A percentile compares a stretch with the other conserved stretches of the same genome.
phyloP scores from a whole-genome alignment of 768 basidiomycete genomes.

The Xerocomus brunneocitrinus region DNA sequence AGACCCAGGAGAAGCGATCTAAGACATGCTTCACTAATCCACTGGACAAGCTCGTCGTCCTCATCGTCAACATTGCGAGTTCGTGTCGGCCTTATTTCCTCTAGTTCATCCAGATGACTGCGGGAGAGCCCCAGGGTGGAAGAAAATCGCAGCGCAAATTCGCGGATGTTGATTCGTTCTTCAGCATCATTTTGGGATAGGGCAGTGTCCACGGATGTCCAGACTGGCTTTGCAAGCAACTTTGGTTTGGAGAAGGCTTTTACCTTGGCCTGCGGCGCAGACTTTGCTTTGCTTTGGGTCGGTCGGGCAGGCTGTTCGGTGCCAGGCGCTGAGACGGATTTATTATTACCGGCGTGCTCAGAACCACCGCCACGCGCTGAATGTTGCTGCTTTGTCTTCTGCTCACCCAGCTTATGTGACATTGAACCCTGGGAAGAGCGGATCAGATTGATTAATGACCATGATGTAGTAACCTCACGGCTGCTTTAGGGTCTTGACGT shows the following conservation, averaged over 20 bases:
- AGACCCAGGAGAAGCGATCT: constrained; percentile 62
- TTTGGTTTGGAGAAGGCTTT: constrained; percentile 32
- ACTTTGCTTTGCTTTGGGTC: constrained; percentile 13
- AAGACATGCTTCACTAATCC: constrained; percentile 64
- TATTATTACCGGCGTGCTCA: constrained; percentile 3
- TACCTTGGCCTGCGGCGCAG: constrained; percentile 18
- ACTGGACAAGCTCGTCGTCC: constrained; percentile 36
- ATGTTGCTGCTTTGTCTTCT: constrained; percentile 14
- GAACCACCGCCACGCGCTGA: not conserved
- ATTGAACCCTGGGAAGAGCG: constrained; percentile 23
- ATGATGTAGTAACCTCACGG: constrained; percentile 18
- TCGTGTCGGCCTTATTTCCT: constrained; percentile 41
- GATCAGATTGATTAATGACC: constrained; percentile 5
- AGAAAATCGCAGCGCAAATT: constrained; percentile 66
- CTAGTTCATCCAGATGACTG: constrained; percentile 61
- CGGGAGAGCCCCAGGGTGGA: constrained; percentile 45
- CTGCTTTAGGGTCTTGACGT: constrained; percentile 29
- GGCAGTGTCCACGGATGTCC: constrained; percentile 46
- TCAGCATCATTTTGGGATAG: constrained; percentile 48
- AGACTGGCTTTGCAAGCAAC: constrained; percentile 44
- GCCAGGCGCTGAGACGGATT: constrained; percentile 7
- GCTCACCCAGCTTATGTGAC: constrained; percentile 23
- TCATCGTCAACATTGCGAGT: constrained; percentile 37
- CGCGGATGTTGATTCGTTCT: constrained; percentile 65
- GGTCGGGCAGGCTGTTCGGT: constrained; percentile 6